Evolutionary conservation across 495 filamentous ascomycete genomes (phyloP), one percentile per base, ranked within the genome.

Genomic region (Haplographium delicatum): DNA sequence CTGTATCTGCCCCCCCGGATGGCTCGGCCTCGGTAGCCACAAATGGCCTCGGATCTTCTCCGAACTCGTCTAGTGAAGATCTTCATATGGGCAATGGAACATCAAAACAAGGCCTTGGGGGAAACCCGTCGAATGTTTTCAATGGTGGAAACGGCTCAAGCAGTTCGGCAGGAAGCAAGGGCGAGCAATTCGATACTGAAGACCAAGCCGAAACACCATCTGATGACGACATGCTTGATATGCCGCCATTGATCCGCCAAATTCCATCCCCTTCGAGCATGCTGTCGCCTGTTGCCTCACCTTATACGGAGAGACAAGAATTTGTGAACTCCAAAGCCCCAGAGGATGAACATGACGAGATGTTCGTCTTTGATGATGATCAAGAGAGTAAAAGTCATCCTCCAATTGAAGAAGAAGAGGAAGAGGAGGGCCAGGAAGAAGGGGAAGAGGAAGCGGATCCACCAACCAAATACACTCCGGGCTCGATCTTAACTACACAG

Each of bases 221-320:
- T 10, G 53, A 60, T 15, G 49, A 60, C 30, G 57, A 56, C 9
- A 44, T 54, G 56, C 60, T 39, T 55, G 68, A 44, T 65, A 67
- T 54, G 61, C 60, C 44, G 39, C 59, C 51, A 39, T 54, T 57
- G 54, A 62, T 10, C 51, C 48, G 24, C 53, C 62, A 13, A 59
- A 67, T 1, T 42, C 56, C 8, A 30, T 45, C 40, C 1, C 41
- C 54, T 6, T 45, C 44, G 0, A 50, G 39, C 33, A 51, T 58
- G 23, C 50, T 47, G 2, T 50, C 48, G 23, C 38, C 53, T n/a
- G 22, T 42, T 16, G 33, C 16, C 6, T 5, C 40, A 1, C 2
- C 18, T 11, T 33, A 31, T 16, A 41, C 34, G 2, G 50, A 54
- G 11, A 25, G 19, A 35, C 15, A 43, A 28, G 20, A 30, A 34